A percentile compares a stretch with the other conserved stretches of the same genome.
These are phyloP conservation scores for Wickerhamiella galacta DNA, from an alignment of 805 yeast genomes.

Conservation along the genomic window DNA sequence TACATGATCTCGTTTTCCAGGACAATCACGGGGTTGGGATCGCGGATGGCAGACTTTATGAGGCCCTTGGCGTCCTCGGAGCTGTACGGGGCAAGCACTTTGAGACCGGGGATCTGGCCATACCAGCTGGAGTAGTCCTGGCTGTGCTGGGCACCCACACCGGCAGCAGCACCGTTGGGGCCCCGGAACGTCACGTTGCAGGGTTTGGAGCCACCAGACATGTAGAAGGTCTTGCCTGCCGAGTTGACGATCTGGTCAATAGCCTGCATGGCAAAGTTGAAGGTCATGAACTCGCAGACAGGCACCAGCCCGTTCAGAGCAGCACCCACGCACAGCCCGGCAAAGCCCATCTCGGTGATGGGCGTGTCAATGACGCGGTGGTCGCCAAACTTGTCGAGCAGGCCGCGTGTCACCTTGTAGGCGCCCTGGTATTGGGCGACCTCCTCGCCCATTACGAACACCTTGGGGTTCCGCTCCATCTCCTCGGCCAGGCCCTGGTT, in stretches of 20 bases:
- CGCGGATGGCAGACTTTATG: conserved; percentile 91
- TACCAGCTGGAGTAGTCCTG: conserved; percentile 98
- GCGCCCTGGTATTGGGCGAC: conserved; percentile 99
- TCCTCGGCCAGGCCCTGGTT: conserved; percentile 94
- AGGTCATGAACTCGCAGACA: conserved; percentile 95
- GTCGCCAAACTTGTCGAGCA: conserved; percentile 88
- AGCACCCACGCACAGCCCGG: conserved; percentile 89
- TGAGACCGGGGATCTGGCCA: conserved; percentile 94
- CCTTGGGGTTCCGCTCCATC: conserved; percentile 86
- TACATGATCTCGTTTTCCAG: conserved; percentile 91
- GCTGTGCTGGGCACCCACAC: conserved; percentile 99
- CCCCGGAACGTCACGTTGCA: conserved; percentile 98
- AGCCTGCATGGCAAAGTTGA: conserved; percentile 99
- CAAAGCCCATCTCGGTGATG: conserved; percentile 97
- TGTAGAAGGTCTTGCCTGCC: conserved; percentile 95
- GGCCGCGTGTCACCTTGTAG: conserved; percentile 89
- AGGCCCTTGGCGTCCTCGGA: conserved; percentile 94
- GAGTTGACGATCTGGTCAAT: conserved; percentile 97
- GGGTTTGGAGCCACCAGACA: conserved; percentile 98
- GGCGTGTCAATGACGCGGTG: conserved; percentile 91
- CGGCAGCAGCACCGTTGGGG: conserved; percentile 99
- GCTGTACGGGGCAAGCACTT: conserved; percentile 88
- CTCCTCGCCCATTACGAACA: conserved; percentile 95
- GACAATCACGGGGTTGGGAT: conserved; percentile 94
- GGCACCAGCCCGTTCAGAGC: conserved; percentile 95